Base-by-base conservation (phyloP, 2,329 filamentous ascomycete genomes). In the Ambrosiella beaveri region DNA sequence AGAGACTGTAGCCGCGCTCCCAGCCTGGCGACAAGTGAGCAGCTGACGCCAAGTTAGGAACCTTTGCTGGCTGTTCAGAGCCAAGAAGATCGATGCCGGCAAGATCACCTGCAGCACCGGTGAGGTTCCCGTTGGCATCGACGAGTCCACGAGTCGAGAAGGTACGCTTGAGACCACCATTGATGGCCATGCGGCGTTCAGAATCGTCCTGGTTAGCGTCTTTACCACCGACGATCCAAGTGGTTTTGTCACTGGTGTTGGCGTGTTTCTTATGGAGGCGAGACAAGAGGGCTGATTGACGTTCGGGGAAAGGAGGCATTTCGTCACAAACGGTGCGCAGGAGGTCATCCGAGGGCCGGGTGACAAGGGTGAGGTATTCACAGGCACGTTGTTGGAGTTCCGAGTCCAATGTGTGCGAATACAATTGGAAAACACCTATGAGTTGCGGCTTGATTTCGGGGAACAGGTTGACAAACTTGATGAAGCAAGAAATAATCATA, bases 391-490 rank as follows among this genome's bases (percentile, higher is more conserved):
- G 93, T 69, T 98, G 93, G 63, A 98, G 75, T 69, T 98, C 93
- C 0, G 93, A 88, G 68, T 98, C 93, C 36, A 97, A 76, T 0
- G 90, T 94, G 68, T 97, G 89, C 68, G 88, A 95, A 71, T 96
- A 97, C 37, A 89, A 77, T 62, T 86, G 80, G 73, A 98, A 98
- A 7, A 95, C 85, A 64, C 88, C 85, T 51, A 97, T 73, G 2
- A 98, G 80, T 68, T 96, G 91, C 7, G 90, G 88, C 71, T 96
- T 97, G 72, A 98, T 97, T 69, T 98, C 94, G 1, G 93, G 93
- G 69, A 98, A 98, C 56, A 98, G 73, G 70, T 98, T 98, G 71
- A 98, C 88, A 65, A 90, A 98, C 72, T 98, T 98, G 76, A 97
- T 77, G 68, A 96, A 98, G 57, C 85, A 94, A 0, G 91, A 97